These are phyloP conservation scores for Capsicum rhomboideum DNA, from an alignment of 257 asterid genomes.

Conservation along the genomic window DNA sequence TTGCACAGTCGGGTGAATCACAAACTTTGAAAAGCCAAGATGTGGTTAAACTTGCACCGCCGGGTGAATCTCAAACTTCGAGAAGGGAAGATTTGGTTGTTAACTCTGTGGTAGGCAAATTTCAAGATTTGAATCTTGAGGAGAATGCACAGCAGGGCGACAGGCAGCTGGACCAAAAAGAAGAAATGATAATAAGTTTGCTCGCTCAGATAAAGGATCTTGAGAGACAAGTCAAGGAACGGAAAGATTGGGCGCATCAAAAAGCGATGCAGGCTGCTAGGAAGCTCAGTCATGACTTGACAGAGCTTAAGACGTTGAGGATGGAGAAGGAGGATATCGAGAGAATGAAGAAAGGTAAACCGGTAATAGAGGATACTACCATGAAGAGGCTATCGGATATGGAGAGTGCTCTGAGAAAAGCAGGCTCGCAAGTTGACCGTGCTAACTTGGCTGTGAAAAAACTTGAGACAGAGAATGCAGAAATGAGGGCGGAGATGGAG, in stretches of 20 bases:
- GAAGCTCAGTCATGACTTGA: constrained; percentile 80
- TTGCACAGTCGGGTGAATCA: constrained; percentile 31
- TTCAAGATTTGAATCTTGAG: constrained; percentile 73
- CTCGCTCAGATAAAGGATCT: constrained; percentile 75
- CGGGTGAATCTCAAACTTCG: constrained; percentile 35
- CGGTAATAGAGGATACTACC: constrained; percentile 53
- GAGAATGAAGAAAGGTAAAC: constrained; percentile 68
- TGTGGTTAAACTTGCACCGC: constrained; percentile 8
- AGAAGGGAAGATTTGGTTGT: not conserved
- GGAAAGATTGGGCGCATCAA: constrained; percentile 94
- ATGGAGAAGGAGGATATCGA: constrained; percentile 89
- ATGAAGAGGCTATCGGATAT: constrained; percentile 62
- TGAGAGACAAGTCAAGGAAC: constrained; percentile 77
- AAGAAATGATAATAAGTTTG: constrained; percentile 67
- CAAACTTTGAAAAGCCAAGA: constrained; percentile 15
- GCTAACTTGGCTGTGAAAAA: constrained; percentile 71
- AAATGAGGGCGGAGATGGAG: constrained; percentile 92
- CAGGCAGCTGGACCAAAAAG: constrained; percentile 61
- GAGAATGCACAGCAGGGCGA: constrained; percentile 51
- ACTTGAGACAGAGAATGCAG: constrained; percentile 80
- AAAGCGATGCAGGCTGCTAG: constrained; percentile 98
- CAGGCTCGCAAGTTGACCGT: constrained; percentile 79
- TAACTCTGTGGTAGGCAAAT: constrained; percentile 72
- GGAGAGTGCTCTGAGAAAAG: constrained; percentile 82
- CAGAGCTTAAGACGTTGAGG: constrained; percentile 76